These are phyloP conservation scores for Metschnikowia continentalis DNA, from an alignment of 805 yeast species.

Conservation along the genomic window DNA sequence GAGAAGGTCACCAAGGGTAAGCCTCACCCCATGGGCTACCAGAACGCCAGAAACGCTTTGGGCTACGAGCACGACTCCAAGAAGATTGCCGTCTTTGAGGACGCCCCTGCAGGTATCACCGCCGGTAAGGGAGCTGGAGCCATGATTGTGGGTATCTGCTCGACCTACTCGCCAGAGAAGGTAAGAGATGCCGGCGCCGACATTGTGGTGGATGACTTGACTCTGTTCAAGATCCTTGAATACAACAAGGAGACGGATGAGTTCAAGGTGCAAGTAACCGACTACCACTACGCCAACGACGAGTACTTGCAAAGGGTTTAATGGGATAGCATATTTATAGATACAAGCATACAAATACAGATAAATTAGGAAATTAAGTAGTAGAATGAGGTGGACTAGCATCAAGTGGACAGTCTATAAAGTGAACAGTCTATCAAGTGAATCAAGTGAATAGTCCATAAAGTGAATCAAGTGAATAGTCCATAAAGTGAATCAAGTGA, in stretches of 20 bases:
- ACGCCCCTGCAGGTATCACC: constrained; percentile 82
- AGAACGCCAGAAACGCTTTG: constrained; percentile 48
- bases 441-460: no score
- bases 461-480: no score
- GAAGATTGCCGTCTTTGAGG: constrained; percentile 71
- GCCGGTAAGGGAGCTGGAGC: constrained; percentile 87
- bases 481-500: no score
- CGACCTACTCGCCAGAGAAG: constrained; percentile 66
- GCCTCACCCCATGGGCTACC: constrained; percentile 84
- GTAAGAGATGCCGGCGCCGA: constrained; percentile 76
- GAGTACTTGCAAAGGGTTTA: constrained; percentile 29
- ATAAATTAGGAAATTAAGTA: not conserved
- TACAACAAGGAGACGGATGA: constrained; percentile 44
- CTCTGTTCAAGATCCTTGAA: constrained; percentile 53
- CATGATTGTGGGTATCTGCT: constrained; percentile 75
- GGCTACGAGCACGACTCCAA: constrained; percentile 34
- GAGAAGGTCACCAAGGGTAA: constrained; percentile 76
- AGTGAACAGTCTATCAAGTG: no score
- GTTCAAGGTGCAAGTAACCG: constrained; percentile 38
- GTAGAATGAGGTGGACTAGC: no score
- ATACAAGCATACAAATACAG: not conserved
- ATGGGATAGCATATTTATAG: constrained; percentile 7
- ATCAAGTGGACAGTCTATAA: no score
- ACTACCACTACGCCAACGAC: constrained; percentile 42
- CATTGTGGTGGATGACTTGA: constrained; percentile 72